phyloP scores from a whole-genome alignment of 352 stramenopile genomes.

The Phytophthora cactorum region DNA sequence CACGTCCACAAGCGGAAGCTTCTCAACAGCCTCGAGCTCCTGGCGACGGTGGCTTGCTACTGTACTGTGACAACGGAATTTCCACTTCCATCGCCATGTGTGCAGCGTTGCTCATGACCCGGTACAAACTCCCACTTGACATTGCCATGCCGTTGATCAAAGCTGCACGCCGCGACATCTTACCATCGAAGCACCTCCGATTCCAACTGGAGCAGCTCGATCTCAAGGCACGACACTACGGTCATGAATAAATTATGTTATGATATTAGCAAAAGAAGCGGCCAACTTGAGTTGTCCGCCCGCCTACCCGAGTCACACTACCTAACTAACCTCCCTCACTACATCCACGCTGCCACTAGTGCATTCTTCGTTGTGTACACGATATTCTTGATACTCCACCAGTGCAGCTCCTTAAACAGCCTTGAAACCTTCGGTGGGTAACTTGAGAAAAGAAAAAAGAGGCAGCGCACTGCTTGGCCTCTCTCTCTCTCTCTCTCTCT shows the following conservation, averaged over 20 bases:
- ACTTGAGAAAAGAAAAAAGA: conserved; percentile 1
- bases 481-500: conserved; percentile 13
- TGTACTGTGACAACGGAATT: conserved; percentile 44
- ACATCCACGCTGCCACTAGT: conserved; percentile 5
- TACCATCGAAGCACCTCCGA: conserved; percentile 14
- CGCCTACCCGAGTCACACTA: neutral
- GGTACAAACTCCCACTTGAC: conserved; percentile 35
- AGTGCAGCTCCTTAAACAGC: conserved; percentile 10
- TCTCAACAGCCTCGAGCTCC: neutral
- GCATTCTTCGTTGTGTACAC: conserved; percentile 24
- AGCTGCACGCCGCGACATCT: conserved; percentile 17
- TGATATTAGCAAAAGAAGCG: conserved; percentile 41
- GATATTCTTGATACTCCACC: conserved; percentile 22
- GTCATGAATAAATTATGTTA: conserved; percentile 42
- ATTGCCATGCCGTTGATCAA: conserved; percentile 22
- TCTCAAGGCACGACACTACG: neutral
- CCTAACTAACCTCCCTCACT: conserved; percentile 12
- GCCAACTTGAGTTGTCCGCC: neutral
- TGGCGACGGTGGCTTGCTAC: conserved; percentile 21
- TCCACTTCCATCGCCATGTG: conserved; percentile 37
- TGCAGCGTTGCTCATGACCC: conserved; percentile 44
- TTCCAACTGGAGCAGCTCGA: conserved; percentile 19
- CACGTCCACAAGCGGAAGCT: neutral
- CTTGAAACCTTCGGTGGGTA: conserved; percentile 11
- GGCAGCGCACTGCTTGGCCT: conserved; percentile 32